Base-by-base conservation (phyloP, 345 rosid species). In the Diplotaxis tenuifolia region DNA sequence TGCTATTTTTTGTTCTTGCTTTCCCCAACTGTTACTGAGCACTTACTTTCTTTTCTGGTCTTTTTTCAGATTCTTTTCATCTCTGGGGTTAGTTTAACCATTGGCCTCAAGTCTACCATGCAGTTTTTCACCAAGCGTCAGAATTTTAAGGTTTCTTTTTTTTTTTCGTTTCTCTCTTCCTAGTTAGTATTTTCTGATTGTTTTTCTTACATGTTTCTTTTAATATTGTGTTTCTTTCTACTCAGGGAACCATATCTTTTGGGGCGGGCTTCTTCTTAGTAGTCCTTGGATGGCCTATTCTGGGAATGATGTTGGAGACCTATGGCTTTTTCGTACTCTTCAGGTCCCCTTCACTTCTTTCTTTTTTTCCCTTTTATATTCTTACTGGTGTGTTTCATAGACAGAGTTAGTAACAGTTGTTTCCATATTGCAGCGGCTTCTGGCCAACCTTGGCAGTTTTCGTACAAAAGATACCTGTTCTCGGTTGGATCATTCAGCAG, bases 391-490 rank as follows among this genome's bases (percentile, higher is more conserved):
- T 58, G 25, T 25, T 20, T 49, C 38, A 55, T 52, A 4, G 6
- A 20, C 29, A 52, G 38, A 32, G 16, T 12, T 53, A 60, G 32
- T 73, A 42, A 78, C 15, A 28, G 1, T n/a, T 0, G 60, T 68
- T 42, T 22, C 47, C 23, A 42, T 61, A 6, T 78, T 68, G 14
- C 91, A 95, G 98, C 86, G 99, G 99, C 61, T 95, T 95, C 90
- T 95, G 99, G 99, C 98, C 97, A 4, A 92, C 99, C 50, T 83
- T 95, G 60, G 84, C 99, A 58, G 96, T 92, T 67, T 92, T 95
- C 65, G 59, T 86, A 23, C 96, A 92, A 80, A 92, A 79, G 92
- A 95, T 95, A 82, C 99, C 99, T 8, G 66, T 95, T 78, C 91
- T 95, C 56, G 91, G 99, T 64, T 95, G 99, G 99, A 63, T 92